Percentiles rank a stretch among this genome's conserved stretches.
phyloP scores from a whole-genome alignment of 805 yeast genomes.

The Metschnikowia reukaufii region DNA sequence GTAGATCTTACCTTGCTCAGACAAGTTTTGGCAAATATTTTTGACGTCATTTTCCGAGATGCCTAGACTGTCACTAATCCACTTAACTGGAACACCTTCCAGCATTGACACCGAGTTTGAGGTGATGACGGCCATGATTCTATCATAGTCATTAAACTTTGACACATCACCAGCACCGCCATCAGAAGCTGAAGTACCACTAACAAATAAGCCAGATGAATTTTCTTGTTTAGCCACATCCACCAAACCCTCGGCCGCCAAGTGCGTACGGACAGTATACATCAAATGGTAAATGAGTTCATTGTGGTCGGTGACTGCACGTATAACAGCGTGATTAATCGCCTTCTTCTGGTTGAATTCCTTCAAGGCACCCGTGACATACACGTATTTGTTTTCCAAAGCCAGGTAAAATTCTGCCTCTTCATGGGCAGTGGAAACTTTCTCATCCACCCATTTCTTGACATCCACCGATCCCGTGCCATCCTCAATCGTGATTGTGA shows the following conservation, averaged over 20 bases:
- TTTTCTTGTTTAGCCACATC: slow-evolving; percentile 21
- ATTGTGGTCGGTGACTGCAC: slow-evolving; percentile 60
- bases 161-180: slow-evolving; percentile 25
- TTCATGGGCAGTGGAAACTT: slow-evolving; percentile 29
- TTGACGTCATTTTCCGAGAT: slow-evolving; percentile 50
- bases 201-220: slow-evolving; percentile 32
- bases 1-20: slow-evolving; percentile 69
- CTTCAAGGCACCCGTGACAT: slow-evolving; percentile 47
- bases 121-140: slow-evolving; percentile 48
- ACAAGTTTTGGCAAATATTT: slow-evolving; percentile 51
- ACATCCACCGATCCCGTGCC: slow-evolving; percentile 66
- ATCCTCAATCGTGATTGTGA: slow-evolving; percentile 66
- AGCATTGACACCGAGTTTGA: slow-evolving; percentile 57
- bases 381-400: slow-evolving; percentile 57
- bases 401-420: slow-evolving; percentile 34
- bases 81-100: slow-evolving; percentile 73
- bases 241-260: slow-evolving; percentile 53
- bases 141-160: slow-evolving; percentile 33
- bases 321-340: slow-evolving; percentile 62
- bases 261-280: slow-evolving; percentile 58
- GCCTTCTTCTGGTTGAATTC: slow-evolving; percentile 65
- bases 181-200: slow-evolving; percentile 20
- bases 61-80: slow-evolving; percentile 57
- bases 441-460: slow-evolving; percentile 55
- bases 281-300: slow-evolving; percentile 68